A percentile compares a stretch with the other conserved stretches of the same genome.
Conservation (phyloP, 75 land plant species). For the Pinus taeda region DNA sequence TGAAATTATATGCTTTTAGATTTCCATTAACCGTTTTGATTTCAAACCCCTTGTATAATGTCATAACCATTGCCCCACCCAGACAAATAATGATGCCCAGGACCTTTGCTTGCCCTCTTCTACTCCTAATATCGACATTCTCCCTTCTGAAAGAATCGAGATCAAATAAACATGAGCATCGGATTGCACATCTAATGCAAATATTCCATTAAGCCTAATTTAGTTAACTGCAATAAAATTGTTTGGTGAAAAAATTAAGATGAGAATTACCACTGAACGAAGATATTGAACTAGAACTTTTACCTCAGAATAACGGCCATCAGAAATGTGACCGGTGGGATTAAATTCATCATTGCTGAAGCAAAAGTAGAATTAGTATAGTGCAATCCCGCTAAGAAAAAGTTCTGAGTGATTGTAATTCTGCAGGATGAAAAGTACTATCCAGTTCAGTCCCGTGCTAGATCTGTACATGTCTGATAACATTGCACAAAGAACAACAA, state of each 20-base stretch:
- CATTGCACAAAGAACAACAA: no score
- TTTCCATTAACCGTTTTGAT: background rate
- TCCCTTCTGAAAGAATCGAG: background rate
- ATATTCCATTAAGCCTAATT: no score
- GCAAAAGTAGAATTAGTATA: background rate
- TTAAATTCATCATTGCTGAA: constrained; percentile 22
- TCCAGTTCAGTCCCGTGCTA: no score
- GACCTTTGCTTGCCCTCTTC: constrained; percentile 3
- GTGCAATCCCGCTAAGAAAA: no score
- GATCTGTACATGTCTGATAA: no score
- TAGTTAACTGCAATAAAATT: no score
- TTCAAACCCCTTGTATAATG: background rate
- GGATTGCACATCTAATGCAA: background rate
- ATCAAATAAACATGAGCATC: background rate
- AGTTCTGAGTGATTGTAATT: no score
- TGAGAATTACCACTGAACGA: background rate
- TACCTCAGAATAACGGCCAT: constrained; percentile 26
- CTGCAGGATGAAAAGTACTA: no score
- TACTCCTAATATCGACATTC: background rate
- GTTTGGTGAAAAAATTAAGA: no score
- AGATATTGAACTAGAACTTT: background rate
- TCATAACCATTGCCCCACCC: constrained; percentile 1
- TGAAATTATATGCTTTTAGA: background rate
- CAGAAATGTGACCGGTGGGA: constrained; percentile 27
- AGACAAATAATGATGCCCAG: background rate